Conservation (phyloP, 768 basidiomycete species). For the Tephrocybe rancida region DNA sequence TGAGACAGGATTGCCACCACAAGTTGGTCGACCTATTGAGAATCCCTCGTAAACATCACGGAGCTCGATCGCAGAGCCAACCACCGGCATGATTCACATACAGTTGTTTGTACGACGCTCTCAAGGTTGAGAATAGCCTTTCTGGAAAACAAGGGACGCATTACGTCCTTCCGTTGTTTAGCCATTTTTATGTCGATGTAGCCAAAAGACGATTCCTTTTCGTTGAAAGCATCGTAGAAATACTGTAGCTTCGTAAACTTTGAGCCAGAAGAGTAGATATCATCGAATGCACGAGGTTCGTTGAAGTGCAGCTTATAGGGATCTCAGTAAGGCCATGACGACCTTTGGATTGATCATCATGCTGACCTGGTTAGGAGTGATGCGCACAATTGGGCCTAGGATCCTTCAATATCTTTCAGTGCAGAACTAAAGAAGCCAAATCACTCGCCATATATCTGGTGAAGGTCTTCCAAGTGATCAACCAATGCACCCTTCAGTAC, state of each 20-base stretch:
- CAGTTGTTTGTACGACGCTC: slow-evolving; percentile 11
- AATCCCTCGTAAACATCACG: background rate
- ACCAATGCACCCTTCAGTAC: slow-evolving; percentile 1
- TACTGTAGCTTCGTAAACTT: slow-evolving; percentile 4
- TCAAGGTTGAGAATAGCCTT: slow-evolving; percentile 6
- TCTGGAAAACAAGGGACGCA: slow-evolving; percentile 13
- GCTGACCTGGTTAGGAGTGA: background rate
- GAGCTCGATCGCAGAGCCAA: too few species aligned
- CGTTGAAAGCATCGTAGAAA: slow-evolving; percentile 5
- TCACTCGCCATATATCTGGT: slow-evolving; percentile 7
- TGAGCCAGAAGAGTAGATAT: slow-evolving; percentile 6
- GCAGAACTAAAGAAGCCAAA: background rate
- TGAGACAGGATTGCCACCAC: slow-evolving; percentile 1
- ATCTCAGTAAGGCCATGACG: background rate
- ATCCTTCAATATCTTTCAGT: background rate
- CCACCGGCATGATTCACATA: background rate
- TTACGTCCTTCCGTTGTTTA: slow-evolving; percentile 5
- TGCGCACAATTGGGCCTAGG: slow-evolving; percentile 1
- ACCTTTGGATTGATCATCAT: background rate
- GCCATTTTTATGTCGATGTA: slow-evolving; percentile 6
- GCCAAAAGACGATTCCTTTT: slow-evolving; percentile 6
- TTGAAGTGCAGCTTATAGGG: slow-evolving; percentile 9
- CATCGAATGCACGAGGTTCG: background rate
- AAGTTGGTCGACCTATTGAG: slow-evolving; percentile 3
- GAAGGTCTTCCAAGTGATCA: slow-evolving; percentile 10